These are phyloP conservation scores for Phanerodontia chrysosporium DNA, from an alignment of 768 basidiomycete species.

Conservation along the genomic window DNA sequence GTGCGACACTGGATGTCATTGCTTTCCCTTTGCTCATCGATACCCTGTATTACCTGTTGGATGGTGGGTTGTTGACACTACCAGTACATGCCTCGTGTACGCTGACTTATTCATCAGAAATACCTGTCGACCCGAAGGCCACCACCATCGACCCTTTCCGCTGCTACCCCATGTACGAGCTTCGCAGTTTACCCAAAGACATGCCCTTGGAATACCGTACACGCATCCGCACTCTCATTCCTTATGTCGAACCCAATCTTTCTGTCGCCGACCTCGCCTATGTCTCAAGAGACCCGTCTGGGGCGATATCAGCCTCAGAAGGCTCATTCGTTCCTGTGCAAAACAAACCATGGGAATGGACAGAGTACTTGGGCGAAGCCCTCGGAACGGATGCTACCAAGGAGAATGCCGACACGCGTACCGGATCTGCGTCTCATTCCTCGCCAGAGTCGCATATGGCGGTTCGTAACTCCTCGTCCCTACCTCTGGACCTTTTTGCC, in stretches of 20 bases:
- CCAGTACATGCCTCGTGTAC: too few species aligned
- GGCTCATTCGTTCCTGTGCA: conserved; percentile 49
- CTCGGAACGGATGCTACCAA: conserved; percentile 21
- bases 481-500: conserved; percentile 69
- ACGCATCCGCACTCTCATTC: conserved; percentile 56
- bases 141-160: conserved; percentile 57
- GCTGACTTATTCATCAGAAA: conserved; percentile 53
- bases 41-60: conserved; percentile 68
- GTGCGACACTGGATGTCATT: conserved; percentile 49
- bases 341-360: conserved; percentile 86
- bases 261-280: conserved; percentile 55
- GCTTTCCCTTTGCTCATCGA: conserved; percentile 67
- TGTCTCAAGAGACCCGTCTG: conserved; percentile 51
- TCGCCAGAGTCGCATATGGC: background rate
- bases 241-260: conserved; percentile 45
- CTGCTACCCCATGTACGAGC: conserved; percentile 51
- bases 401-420: conserved; percentile 40
- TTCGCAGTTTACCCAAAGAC: conserved; percentile 49
- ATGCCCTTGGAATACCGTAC: conserved; percentile 53
- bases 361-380: conserved; percentile 71
- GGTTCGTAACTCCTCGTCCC: conserved; percentile 64
- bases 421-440: conserved; percentile 26
- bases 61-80: too few species aligned
- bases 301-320: conserved; percentile 17
- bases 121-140: conserved; percentile 54